Percentiles rank a stretch among this genome's conserved stretches.
phyloP scores from a whole-genome alignment of 768 basidiomycete species.

The Kwoniella shandongensis region DNA sequence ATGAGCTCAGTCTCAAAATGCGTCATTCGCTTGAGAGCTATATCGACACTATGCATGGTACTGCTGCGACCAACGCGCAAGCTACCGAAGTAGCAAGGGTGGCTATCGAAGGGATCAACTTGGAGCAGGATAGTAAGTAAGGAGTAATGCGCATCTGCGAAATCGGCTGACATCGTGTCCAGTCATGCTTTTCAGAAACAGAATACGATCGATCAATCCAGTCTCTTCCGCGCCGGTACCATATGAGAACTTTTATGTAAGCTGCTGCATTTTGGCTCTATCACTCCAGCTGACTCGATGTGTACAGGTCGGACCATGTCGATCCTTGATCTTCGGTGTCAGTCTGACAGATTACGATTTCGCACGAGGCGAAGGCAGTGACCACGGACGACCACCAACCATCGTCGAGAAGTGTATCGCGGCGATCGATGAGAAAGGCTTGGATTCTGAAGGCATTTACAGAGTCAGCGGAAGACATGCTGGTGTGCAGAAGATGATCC shows the following conservation, averaged over 20 bases:
- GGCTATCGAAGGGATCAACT: slow-evolving; percentile 66
- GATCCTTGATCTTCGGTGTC: slow-evolving; percentile 85
- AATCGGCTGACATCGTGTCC: neutral
- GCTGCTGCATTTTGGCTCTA: slow-evolving; percentile 52
- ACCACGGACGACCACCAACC: slow-evolving; percentile 62
- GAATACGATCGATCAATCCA: slow-evolving; percentile 18
- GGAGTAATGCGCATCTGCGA: slow-evolving; percentile 2
- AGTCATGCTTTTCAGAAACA: slow-evolving; percentile 37
- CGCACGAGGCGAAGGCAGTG: slow-evolving; percentile 70
- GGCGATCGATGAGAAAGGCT: slow-evolving; percentile 73
- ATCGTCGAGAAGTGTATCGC: slow-evolving; percentile 76
- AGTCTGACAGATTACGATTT: slow-evolving; percentile 85
- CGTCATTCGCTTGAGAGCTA: slow-evolving; percentile 70
- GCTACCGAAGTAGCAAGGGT: slow-evolving; percentile 66
- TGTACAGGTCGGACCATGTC: slow-evolving; percentile 77
- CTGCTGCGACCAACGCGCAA: slow-evolving; percentile 71
- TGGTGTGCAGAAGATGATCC: slow-evolving; percentile 75
- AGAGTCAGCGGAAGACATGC: slow-evolving; percentile 63
- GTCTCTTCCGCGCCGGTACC: slow-evolving; percentile 35
- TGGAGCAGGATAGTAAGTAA: slow-evolving; percentile 67
- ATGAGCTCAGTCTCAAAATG: slow-evolving; percentile 67
- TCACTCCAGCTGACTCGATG: slow-evolving; percentile 68
- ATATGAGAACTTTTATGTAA: slow-evolving; percentile 52
- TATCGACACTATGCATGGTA: slow-evolving; percentile 77
- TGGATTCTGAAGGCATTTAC: slow-evolving; percentile 51